Evolutionary conservation across 2,329 filamentous ascomycete species (phyloP), one percentile per base, ranked within the genome.

Genomic region (Xylaria sp.): DNA sequence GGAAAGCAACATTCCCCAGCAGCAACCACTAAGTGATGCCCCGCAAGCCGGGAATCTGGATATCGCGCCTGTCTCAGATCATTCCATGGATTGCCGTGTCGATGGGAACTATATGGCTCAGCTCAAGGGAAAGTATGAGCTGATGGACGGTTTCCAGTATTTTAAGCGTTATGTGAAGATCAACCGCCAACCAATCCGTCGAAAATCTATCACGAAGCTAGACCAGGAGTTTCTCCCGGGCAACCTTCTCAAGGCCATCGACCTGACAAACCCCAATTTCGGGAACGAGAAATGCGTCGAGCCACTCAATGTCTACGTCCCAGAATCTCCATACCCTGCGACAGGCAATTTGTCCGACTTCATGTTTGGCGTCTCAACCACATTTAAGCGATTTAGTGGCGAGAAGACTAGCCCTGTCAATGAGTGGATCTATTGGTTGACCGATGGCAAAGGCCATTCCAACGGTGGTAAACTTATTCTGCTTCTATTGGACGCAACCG

Each of bases 391-490:
- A 65, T 85, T 89, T 72, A 85, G 80, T 74, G 83, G 86, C 70
- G 79, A 82, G 0, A 81, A 81, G 63, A 87, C 84, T 2, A 85
- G 81, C 61, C 85, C 86, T 0, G 83, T 88, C 59, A 84, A 85
- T 69, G 87, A 89, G 75, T 89, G 87, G 87, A 82, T 84, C 5
- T 88, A 85, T 77, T 89, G 87, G 87, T 80, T 89, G 67, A 88
- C 87, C 2, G 85, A 89, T 74, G 83, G 85, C 67, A 81, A 82
- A 57, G 86, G 86, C 53, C 79, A 82, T 61, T 86, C 86, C 38
- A 89, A 89, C 71, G 87, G 87, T 20, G 87, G 83, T 53, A 87
- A 88, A 75, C 79, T 89, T 65, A 76, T 89, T 11, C 79, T 88
- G 5, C 80, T 87, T 73, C 81, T 89, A 2, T 75, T 88, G 15